Evolutionary conservation across 371 early-diverging fungal species (phyloP), one percentile per base, ranked within the genome.

Genomic region (Lichtheimia corymbifera): DNA sequence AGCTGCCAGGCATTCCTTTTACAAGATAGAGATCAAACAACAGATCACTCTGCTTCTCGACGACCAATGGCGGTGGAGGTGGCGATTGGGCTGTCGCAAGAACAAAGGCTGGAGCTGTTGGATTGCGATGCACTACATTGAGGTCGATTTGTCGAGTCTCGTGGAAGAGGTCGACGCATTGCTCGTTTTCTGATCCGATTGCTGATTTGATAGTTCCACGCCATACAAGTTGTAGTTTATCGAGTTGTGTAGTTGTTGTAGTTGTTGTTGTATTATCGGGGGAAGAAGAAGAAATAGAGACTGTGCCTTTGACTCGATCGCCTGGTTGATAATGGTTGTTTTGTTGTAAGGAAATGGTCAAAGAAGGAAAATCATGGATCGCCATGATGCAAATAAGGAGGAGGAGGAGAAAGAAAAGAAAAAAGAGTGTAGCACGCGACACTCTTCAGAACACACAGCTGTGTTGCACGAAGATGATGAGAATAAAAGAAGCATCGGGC

Each of bases 1-100:
- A 59, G 18, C 60, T 59, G 22, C 60, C 52, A 14, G 60, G 60
- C 5, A 52, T 35, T 22, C 51, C 53, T 5, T n/a, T 41, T 4
- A 41, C 24, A 12, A 59, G 40, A 59, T 43, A 35, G 53, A 50
- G 15, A 11, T 59, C 45, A 52, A 59, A 59, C 13, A 52, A 40
- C 40, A 52, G 51, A 45, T 15, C 42, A 0, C 2, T 13, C 4
- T 17, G 24, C 2, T 17, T 27, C 17, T 44, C 17, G 27, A 44
- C 45, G 9, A 22, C 13, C 43, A 44, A 25, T n/a, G 43, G 12
- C 3, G 24, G 6, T 12, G n/a, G 11, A 17, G 57, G 57, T n/a
- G 43, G 11, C 3, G 25, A 15, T 15, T 27, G 42, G 5, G 40
- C 57, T 15, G 57, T 9, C 2, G 28, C 22, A 9, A 6, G 13